Base-by-base conservation (phyloP, 1,284 basidiomycete genomes). In the Mycosarcoma mackinlayi region DNA sequence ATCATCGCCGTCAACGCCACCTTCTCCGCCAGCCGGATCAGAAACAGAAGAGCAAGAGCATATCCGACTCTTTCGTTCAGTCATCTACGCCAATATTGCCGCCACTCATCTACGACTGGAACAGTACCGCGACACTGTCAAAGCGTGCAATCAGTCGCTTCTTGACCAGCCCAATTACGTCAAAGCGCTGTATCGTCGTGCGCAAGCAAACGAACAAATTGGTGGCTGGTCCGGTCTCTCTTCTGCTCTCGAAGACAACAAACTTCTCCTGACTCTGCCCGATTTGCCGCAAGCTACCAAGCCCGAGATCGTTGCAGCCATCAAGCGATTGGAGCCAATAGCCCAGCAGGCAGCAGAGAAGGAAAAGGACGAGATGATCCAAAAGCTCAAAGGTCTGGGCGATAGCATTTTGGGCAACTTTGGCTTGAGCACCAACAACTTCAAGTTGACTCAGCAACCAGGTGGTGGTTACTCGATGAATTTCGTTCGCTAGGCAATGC, bases 281-380 rank as follows among this genome's bases (percentile, higher is more conserved):
- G 88, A 89, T 0, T 65, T 87, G 4, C 84, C 86, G 1, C 88
- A 89, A 1, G 82, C 88, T 0, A 87, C 90, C 53, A 47, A 44
- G 19, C 38, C 71, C 0, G 33, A 64, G 11, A 40, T 79, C 0
- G 21, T 19, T 6, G 27, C 39, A 3, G 38, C 54, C 8, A 57
- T 78, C 23, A 34, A 40, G 3, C 41, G 50, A 10, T 38, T 77
- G 0, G 89, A 90, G 44, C 88, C 88, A 31, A 87, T 89, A 6
- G 83, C 90, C 21, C 89, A 90, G 71, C 86, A 85, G 19, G 90
- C 91, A 23, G 92, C 93, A 83, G 91, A 94, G 81, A 86, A 85
- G 71, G 95, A 98, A 83, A 95, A 92, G 58, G 88, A 87, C 9
- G 95, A 98, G 83, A 95, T 97, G 92, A 70, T 98, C 74, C 88